Conservation (phyloP, 2,329 filamentous ascomycete species). For the Volutella citrinella region DNA sequence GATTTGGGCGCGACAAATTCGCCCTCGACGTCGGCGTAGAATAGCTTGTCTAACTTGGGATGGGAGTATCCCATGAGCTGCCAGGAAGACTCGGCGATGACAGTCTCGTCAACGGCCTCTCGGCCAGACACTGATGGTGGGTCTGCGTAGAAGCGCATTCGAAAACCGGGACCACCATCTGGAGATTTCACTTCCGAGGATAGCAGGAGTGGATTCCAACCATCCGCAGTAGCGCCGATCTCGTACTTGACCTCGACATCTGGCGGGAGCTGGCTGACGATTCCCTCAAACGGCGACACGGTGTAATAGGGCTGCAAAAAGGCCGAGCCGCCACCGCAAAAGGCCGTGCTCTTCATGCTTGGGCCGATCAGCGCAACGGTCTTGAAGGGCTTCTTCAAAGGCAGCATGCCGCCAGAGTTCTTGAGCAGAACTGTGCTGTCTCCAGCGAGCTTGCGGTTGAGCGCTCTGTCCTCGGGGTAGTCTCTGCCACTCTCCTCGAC, state of each 20-base stretch:
- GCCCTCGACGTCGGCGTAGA: slow-evolving; percentile 20
- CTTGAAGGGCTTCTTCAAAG: slow-evolving; percentile 35
- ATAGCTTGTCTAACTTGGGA: slow-evolving; percentile 12
- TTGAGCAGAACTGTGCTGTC: slow-evolving; percentile 61
- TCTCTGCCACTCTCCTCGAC: slow-evolving; percentile 1
- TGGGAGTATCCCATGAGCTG: slow-evolving; percentile 23
- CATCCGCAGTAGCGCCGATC: slow-evolving; percentile 4
- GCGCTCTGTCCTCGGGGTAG: not conserved
- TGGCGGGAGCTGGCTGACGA: slow-evolving; percentile 11
- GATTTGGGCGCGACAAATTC: slow-evolving; percentile 14
- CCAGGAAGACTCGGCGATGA: slow-evolving; percentile 15
- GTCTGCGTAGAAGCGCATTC: slow-evolving; percentile 7
- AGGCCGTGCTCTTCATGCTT: slow-evolving; percentile 40
- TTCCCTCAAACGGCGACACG: slow-evolving; percentile 27
- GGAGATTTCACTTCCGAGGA: not conserved
- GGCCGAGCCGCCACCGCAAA: slow-evolving; percentile 31
- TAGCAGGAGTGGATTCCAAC: not conserved
- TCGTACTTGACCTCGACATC: slow-evolving; percentile 1
- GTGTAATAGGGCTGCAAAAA: slow-evolving; percentile 29
- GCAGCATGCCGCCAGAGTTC: slow-evolving; percentile 56
- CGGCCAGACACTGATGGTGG: not conserved
- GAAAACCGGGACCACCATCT: not conserved
- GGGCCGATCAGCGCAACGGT: slow-evolving; percentile 53
- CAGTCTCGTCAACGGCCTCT: slow-evolving; percentile 13
- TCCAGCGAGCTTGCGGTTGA: not conserved